Percentiles rank a stretch among this genome's conserved stretches.
These are phyloP conservation scores for Phytophthora syringae DNA, from an alignment of 352 stramenopile species.

Conservation along the genomic window DNA sequence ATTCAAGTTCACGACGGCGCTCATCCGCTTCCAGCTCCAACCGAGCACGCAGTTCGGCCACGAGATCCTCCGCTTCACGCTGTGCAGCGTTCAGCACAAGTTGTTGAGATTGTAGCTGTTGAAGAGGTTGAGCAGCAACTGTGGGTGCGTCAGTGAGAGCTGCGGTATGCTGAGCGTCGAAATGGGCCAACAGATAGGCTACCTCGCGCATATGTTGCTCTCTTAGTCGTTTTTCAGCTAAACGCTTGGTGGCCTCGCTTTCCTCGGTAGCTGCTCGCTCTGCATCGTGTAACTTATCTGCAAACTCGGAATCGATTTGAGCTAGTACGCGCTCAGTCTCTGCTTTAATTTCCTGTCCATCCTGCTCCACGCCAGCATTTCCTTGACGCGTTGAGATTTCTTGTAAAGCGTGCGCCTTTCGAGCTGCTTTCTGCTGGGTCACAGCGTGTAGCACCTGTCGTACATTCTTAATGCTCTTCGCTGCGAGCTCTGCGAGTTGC, in stretches of 20 bases:
- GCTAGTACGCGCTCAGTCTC: slow-evolving; percentile 31
- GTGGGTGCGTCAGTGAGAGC: slow-evolving; percentile 14
- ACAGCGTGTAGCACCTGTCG: slow-evolving; percentile 40
- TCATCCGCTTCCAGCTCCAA: slow-evolving; percentile 63
- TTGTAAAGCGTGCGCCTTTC: slow-evolving; percentile 47
- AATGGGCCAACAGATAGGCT: slow-evolving; percentile 49
- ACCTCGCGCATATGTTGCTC: slow-evolving; percentile 56
- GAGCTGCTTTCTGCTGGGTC: slow-evolving; percentile 56
- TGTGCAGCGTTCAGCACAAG: slow-evolving; percentile 9
- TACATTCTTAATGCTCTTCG: slow-evolving; percentile 28
- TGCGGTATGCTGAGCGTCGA: slow-evolving; percentile 35
- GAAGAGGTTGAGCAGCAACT: not conserved
- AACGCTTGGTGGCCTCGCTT: slow-evolving; percentile 35
- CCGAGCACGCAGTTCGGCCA: slow-evolving; percentile 52
- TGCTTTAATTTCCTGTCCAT: not conserved
- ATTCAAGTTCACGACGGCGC: slow-evolving; percentile 44
- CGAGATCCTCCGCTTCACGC: slow-evolving; percentile 39
- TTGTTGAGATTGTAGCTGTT: slow-evolving; percentile 21
- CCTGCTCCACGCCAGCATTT: not conserved
- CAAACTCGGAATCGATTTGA: slow-evolving; percentile 52
- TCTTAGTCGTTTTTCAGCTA: slow-evolving; percentile 43
- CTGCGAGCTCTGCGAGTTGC: slow-evolving; percentile 43
- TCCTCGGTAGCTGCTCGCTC: slow-evolving; percentile 39
- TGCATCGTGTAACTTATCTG: slow-evolving; percentile 39
- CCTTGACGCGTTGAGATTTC: slow-evolving; percentile 2